Base-by-base conservation (phyloP, 2,329 filamentous ascomycete genomes). In the Trichoderma brevicompactum region DNA sequence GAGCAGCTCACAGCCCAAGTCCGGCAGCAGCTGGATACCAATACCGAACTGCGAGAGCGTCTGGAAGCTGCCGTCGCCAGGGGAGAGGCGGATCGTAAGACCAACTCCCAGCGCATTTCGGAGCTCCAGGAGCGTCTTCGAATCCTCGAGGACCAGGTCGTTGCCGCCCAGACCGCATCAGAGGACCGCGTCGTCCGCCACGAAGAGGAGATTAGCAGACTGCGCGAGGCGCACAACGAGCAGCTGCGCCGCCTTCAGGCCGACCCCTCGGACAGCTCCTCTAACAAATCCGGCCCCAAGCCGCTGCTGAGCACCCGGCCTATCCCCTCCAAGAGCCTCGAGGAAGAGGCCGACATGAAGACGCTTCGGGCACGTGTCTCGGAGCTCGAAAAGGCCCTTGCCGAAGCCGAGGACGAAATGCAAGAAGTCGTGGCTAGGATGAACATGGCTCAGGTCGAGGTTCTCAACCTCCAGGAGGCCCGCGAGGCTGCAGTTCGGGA, bases 131-230 rank as follows among this genome's bases (percentile, higher is more conserved):
- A 85, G 68, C 90, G 89, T 65, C 88, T 99, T 65, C 92, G 91
- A 72, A 79, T 81, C 15, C 87, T 97, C 58, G 95, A 98, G 75
- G 94, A 98, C 67, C 87, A 90, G 71, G 86, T 99, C 23, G 83
- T 96, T 62, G 80, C 87, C 19, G 92, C 94, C 1, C 94, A 98
- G 76, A 89, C 92, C 65, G 86, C 90, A 19, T 94, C 92, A 0
- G 95, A 99, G 75, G 93, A 94, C 55, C 89, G 89, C 44, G 87
- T 98, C 65, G 81, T 86, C 49, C 89, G 88, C 55, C 93, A 97
- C 73, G 95, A 98, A 76, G 92, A 95, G 43, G 93, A 97, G 77
- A 85, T 97, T 43, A 81, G 86, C 17, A 81, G 85, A 23, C 80
- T 98, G 63, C 89, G 90, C 70, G 92, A 96, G 64, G 90, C 87